Conservation (phyloP, 2,329 filamentous ascomycete species). For the Cordyceps javanica region DNA sequence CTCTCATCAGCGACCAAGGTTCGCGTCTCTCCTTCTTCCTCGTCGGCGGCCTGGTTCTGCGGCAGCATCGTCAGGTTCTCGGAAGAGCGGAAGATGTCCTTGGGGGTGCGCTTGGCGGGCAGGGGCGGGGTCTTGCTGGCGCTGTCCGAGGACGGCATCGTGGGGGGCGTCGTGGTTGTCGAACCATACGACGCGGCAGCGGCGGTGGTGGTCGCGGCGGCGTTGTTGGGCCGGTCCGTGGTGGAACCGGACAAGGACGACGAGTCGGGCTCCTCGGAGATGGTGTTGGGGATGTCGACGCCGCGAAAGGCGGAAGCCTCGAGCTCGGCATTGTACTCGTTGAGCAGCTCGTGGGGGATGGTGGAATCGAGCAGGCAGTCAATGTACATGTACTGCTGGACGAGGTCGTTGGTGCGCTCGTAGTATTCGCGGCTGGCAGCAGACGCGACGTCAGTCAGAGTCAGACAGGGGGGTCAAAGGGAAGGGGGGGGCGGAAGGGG, state of each 20-base stretch:
- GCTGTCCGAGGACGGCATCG: constrained; percentile 9
- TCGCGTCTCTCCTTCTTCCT: constrained; percentile 36
- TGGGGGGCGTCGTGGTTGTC: constrained; percentile 17
- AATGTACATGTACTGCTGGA: constrained; percentile 91
- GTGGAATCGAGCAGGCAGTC: constrained; percentile 86
- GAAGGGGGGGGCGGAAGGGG: neutral
- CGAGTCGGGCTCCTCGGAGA: constrained; percentile 58
- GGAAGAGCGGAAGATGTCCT: constrained; percentile 74
- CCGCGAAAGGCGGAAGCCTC: constrained; percentile 47
- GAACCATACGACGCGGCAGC: constrained; percentile 28
- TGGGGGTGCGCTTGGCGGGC: constrained; percentile 72
- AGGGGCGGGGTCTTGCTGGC: constrained; percentile 15
- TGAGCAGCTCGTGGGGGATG: constrained; percentile 83
- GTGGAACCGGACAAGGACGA: constrained; percentile 24
- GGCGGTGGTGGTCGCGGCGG: no score
- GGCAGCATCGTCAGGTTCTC: constrained; percentile 62
- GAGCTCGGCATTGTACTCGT: constrained; percentile 69
- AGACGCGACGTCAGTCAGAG: neutral
- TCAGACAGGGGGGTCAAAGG: neutral
- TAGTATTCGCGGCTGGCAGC: constrained; percentile 69
- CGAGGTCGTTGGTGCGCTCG: constrained; percentile 78
- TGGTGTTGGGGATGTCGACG: constrained; percentile 63
- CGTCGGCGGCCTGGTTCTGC: constrained; percentile 33
- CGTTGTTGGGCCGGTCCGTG: constrained; percentile 20
- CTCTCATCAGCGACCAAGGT: constrained; percentile 24